phyloP scores from a whole-genome alignment of 225 moss, liverwort and hornwort genomes.

The Takakia lepidozioides region DNA sequence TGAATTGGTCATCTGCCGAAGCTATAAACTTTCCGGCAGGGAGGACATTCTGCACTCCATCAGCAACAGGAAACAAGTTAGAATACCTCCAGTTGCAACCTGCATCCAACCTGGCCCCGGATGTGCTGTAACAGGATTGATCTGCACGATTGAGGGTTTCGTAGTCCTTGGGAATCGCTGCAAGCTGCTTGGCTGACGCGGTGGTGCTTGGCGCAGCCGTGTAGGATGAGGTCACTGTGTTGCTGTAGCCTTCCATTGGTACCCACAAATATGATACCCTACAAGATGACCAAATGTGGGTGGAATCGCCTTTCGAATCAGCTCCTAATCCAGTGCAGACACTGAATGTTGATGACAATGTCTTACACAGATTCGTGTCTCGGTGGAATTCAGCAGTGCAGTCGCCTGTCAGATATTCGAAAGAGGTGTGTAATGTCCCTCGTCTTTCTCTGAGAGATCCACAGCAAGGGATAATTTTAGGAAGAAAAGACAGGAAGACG shows the following conservation, averaged over 20 bases:
- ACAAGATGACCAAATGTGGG: conserved; percentile 20
- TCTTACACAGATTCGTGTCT: conserved; percentile 14
- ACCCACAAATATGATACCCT: conserved; percentile 43
- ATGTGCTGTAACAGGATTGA: background rate
- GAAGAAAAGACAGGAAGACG: no score
- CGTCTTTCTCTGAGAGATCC: no score
- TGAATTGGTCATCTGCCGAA: conserved; percentile 10
- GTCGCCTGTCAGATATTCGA: conserved; percentile 31
- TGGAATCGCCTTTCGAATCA: conserved; percentile 28
- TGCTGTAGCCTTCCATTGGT: conserved; percentile 3
- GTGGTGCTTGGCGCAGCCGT: background rate
- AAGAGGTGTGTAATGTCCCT: conserved; percentile 30
- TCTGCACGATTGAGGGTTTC: conserved; percentile 10
- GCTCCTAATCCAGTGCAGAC: conserved; percentile 14
- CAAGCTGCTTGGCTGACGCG: conserved; percentile 6
- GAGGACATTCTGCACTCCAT: conserved; percentile 37
- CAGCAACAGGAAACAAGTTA: conserved; percentile 29
- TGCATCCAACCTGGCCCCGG: background rate
- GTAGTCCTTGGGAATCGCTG: conserved; percentile 11
- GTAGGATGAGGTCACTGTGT: background rate
- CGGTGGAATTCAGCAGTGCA: conserved; percentile 29
- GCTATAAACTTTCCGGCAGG: conserved; percentile 23
- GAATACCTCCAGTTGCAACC: conserved; percentile 33
- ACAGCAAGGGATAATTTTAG: no score
- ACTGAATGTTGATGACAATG: conserved; percentile 9